Evolutionary conservation across 2,329 filamentous ascomycete species (phyloP).

Genomic region (Aspergillus brunneoviolaceus): DNA sequence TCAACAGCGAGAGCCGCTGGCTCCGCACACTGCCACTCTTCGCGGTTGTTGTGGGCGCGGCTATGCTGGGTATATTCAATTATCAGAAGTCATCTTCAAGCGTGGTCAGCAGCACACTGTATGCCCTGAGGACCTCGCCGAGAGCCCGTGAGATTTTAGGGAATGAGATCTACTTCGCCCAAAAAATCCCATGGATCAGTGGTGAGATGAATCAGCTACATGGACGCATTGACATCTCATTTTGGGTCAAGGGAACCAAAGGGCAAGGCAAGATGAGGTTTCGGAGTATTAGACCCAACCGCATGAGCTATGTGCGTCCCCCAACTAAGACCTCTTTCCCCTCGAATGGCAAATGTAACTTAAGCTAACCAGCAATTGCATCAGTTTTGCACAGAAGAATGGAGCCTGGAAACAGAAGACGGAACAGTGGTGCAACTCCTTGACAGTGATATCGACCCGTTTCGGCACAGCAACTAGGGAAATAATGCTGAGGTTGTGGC

Average conservation of each 20-base stretch:
- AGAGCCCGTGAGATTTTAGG: slow-evolving; percentile 75
- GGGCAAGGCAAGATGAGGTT: slow-evolving; percentile 74
- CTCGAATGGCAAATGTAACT: neutral
- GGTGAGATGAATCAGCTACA: slow-evolving; percentile 92
- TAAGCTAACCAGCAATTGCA: slow-evolving; percentile 5
- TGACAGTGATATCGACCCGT: slow-evolving; percentile 67
- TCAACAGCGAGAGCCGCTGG: slow-evolving; percentile 59
- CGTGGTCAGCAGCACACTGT: slow-evolving; percentile 83
- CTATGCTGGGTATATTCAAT: slow-evolving; percentile 91
- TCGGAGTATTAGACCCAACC: slow-evolving; percentile 68
- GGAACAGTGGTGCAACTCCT: slow-evolving; percentile 73
- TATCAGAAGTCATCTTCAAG: slow-evolving; percentile 94
- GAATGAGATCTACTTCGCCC: slow-evolving; percentile 79
- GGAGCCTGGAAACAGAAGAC: slow-evolving; percentile 73
- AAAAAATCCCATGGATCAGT: slow-evolving; percentile 77
- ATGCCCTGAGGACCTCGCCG: slow-evolving; percentile 80
- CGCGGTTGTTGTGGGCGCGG: slow-evolving; percentile 65
- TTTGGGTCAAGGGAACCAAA: slow-evolving; percentile 79
- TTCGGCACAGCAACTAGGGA: slow-evolving; percentile 52
- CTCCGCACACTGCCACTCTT: slow-evolving; percentile 77
- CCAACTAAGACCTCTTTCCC: neutral
- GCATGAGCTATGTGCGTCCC: slow-evolving; percentile 57
- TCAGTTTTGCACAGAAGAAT: slow-evolving; percentile 83
- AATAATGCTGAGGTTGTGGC: slow-evolving; percentile 25
- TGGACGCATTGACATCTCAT: slow-evolving; percentile 82